Conservation (phyloP, 2,329 filamentous ascomycete genomes). For the Calonectria pteridis region DNA sequence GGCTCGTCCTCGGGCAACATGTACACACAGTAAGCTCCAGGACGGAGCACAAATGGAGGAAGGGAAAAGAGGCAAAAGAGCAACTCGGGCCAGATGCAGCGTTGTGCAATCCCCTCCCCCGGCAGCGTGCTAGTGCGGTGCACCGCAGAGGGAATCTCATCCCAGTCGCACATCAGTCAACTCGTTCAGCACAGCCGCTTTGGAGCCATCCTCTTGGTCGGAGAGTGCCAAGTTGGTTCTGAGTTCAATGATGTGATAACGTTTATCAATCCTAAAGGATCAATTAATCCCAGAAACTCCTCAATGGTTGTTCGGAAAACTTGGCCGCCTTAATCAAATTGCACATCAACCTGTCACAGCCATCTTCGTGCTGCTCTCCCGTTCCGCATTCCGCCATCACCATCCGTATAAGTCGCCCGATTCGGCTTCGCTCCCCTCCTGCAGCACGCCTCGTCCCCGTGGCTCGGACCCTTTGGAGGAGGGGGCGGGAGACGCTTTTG, state of each 20-base stretch:
- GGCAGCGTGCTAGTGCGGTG: neutral
- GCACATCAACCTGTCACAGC: neutral
- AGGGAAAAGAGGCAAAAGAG: neutral
- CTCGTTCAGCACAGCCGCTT: neutral
- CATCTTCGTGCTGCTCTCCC: neutral
- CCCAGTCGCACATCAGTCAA: neutral
- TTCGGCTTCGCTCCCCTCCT: neutral
- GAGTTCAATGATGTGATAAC: neutral
- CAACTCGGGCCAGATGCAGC: neutral
- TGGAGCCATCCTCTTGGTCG: neutral
- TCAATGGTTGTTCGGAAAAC: neutral
- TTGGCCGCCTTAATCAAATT: neutral
- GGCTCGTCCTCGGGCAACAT: neutral
- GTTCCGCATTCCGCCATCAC: neutral
- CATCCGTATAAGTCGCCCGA: neutral
- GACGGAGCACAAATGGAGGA: neutral
- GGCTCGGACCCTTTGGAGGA: neutral
- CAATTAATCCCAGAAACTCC: neutral
- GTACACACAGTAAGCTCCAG: slow-evolving; percentile 8
- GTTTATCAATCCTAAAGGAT: neutral
- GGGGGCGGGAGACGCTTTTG: neutral
- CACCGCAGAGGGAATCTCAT: neutral
- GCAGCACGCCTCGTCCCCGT: neutral
- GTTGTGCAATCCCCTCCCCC: neutral
- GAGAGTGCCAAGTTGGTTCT: neutral